These are phyloP conservation scores for Fragilaria radians DNA, from an alignment of 108 stramenopile species.

Conservation along the genomic window DNA sequence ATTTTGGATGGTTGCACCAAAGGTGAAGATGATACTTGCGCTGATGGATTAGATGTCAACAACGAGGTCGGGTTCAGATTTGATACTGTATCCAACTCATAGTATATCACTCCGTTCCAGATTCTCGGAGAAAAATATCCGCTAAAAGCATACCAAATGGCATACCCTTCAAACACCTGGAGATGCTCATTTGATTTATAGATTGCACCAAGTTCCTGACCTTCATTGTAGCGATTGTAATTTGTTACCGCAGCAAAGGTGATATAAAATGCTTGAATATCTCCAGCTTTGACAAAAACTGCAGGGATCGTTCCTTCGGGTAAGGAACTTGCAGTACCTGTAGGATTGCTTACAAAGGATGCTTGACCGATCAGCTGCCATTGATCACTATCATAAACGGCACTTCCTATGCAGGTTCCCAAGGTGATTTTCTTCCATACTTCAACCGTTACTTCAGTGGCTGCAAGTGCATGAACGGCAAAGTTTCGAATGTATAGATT, in stretches of 20 bases:
- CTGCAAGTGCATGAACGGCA: slow-evolving; percentile 3
- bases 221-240: background rate
- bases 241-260: background rate
- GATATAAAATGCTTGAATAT: slow-evolving; percentile 5
- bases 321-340: background rate
- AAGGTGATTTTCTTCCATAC: background rate
- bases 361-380: background rate
- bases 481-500: background rate
- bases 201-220: background rate
- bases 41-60: too few relatives aligned
- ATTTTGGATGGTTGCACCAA: too few relatives aligned
- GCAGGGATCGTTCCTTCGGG: background rate
- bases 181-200: slow-evolving; percentile 1
- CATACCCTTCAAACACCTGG: background rate
- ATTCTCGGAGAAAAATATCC: background rate
- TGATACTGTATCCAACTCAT: background rate
- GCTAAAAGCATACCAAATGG: slow-evolving; percentile 1
- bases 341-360: background rate
- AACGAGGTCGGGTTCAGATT: too few relatives aligned
- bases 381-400: background rate
- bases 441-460: slow-evolving; percentile 1
- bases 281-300: background rate
- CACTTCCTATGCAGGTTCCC: background rate
- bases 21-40: too few relatives aligned
- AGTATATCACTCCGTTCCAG: slow-evolving; percentile 4